A percentile compares a stretch with the other conserved stretches of the same genome.
Conservation (phyloP, 768 basidiomycete species). For the Gymnopilus dilepis region DNA sequence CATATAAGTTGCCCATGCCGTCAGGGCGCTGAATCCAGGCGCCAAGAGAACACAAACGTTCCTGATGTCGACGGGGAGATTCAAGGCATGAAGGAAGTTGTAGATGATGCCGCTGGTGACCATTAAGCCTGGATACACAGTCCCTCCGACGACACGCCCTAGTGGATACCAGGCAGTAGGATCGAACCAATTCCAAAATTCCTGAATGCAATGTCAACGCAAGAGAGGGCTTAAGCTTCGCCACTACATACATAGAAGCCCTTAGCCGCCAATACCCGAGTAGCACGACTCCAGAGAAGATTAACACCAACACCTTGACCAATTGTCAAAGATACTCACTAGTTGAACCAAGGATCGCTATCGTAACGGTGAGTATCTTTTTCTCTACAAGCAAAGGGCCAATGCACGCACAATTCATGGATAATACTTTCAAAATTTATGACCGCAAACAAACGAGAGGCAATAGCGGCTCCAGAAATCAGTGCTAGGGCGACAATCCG, state of each 20-base stretch:
- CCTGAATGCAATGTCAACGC: slow-evolving; percentile 49
- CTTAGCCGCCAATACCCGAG: slow-evolving; percentile 85
- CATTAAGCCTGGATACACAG: slow-evolving; percentile 98
- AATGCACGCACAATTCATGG: slow-evolving; percentile 88
- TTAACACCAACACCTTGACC: slow-evolving; percentile 24
- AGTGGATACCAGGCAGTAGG: slow-evolving; percentile 99
- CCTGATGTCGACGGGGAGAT: slow-evolving; percentile 96
- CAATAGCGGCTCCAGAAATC: slow-evolving; percentile 94
- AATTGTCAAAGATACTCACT: slow-evolving; percentile 58
- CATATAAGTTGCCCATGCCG: slow-evolving; percentile 97
- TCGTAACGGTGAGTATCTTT: neutral
- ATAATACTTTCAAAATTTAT: slow-evolving; percentile 99
- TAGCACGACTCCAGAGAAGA: slow-evolving; percentile 75
- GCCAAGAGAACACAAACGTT: slow-evolving; percentile 97
- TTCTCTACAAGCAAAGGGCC: neutral
- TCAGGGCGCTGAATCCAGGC: slow-evolving; percentile 95
- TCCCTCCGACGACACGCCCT: slow-evolving; percentile 97
- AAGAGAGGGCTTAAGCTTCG: neutral
- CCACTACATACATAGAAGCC: slow-evolving; percentile 90
- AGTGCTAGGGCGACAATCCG: slow-evolving; percentile 88
- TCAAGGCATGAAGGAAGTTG: slow-evolving; percentile 83
- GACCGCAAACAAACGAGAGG: slow-evolving; percentile 96
- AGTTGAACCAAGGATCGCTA: slow-evolving; percentile 99
- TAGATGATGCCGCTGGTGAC: slow-evolving; percentile 98
- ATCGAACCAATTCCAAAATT: slow-evolving; percentile 99